Evolutionary conservation across 1,284 basidiomycete genomes (phyloP).

Genomic region (Pterulicium gracile): DNA sequence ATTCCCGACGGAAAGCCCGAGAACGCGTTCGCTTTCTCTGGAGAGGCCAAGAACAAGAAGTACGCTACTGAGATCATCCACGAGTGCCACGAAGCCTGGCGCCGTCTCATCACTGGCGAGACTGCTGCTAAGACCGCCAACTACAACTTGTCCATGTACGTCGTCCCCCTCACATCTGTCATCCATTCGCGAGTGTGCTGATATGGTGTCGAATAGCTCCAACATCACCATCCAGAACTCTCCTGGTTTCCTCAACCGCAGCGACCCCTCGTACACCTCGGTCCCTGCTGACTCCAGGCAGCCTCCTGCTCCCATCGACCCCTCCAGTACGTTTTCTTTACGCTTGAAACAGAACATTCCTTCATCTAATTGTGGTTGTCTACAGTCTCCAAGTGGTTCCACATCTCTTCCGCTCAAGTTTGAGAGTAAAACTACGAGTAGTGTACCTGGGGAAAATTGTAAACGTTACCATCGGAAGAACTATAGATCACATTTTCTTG

Average conservation of each 20-base stretch:
- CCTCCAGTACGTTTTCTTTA: constrained; percentile 52
- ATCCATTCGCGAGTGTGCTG: constrained; percentile 5
- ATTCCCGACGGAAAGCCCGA: constrained; percentile 98
- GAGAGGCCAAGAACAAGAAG: constrained; percentile 99
- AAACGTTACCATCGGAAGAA: too few species aligned
- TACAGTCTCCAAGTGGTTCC: constrained; percentile 83
- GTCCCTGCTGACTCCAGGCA: constrained; percentile 76
- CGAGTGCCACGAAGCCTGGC: constrained; percentile 99
- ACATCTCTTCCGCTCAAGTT: constrained; percentile 77
- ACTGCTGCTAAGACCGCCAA: constrained; percentile 54
- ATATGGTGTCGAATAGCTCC: constrained; percentile 38
- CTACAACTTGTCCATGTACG: constrained; percentile 78
- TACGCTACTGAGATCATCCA: constrained; percentile 98
- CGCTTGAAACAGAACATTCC: constrained; percentile 11
- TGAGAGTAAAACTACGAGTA: constrained; percentile 21
- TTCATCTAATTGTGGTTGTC: constrained; percentile 21
- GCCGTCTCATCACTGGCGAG: constrained; percentile 83
- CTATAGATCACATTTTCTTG: neutral
- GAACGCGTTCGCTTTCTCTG: constrained; percentile 98
- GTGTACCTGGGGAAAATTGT: constrained; percentile 5
- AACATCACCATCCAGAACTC: constrained; percentile 68
- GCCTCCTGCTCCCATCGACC: constrained; percentile 80
- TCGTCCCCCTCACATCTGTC: constrained; percentile 11
- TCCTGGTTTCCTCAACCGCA: constrained; percentile 54
- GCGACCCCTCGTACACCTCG: constrained; percentile 54